Evolutionary conservation across 2,329 filamentous ascomycete genomes (phyloP), one percentile per base, ranked within the genome.

Genomic region (Colletotrichum lini): DNA sequence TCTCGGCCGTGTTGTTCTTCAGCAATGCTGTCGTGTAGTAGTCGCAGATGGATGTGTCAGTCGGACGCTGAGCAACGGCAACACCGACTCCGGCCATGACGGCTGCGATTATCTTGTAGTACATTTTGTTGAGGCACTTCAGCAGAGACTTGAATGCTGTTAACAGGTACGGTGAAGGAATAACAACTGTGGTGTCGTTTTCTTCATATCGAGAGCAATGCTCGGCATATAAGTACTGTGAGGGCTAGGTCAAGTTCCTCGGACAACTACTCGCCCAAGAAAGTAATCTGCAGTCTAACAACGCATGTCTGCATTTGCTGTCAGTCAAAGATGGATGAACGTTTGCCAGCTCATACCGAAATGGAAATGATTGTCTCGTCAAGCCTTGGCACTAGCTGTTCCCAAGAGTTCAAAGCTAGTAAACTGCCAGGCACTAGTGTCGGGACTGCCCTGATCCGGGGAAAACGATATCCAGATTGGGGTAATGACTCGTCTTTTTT

Each of bases 21-120:
- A 91, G 82, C 13, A 91, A 78, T n/a, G 86, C 85, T 4, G 83
- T 88, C 44, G 89, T 90, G 80, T 91, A 91, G 79, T 90, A 90
- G 81, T 91, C 89, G 79, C 89, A 91, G 74, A 91, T 87, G 70
- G 87, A 84, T 3, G 78, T 83, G 75, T 87, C 83, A 15, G 77
- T 61, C 3, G 86, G 86, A 54, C 87, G 84, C 78, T 88, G 85
- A 23, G 84, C 84, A 59, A 72, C 76, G 40, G 69, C 77, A 38
- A 72, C 73, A 72, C 73, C 73, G 52, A 75, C 76, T 18, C 75
- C 75, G 53, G 76, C 76, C 52, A 79, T 70, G 44, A 78, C 76
- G 38, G 75, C 64, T 9, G 74, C 45, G 35, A 74, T 65, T 40
- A 70, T 77, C 44, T 76, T 78, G 69, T 75, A 73, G 58, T 75